A percentile compares a stretch with the other conserved stretches of the same genome.
Evolutionary conservation across 257 asterid genomes (phyloP).

Genomic region (Cruciata laevipes): DNA sequence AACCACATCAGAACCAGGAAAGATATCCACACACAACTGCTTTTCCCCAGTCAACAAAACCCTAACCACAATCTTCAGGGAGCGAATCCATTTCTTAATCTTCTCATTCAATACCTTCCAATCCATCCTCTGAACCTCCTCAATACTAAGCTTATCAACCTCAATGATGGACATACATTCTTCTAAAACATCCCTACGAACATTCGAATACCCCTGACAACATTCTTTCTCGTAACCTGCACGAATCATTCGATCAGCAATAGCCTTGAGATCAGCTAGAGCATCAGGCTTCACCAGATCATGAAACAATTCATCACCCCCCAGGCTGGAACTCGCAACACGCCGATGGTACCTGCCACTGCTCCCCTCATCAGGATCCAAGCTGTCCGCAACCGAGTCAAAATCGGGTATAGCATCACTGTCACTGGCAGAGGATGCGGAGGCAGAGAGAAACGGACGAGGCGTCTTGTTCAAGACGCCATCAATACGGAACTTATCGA

Average conservation of each 20-base stretch:
- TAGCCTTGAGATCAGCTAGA: conserved; percentile 55
- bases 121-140: conserved; percentile 92
- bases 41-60: conserved; percentile 68
- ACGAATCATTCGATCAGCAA: conserved; percentile 83
- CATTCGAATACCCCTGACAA: conserved; percentile 77
- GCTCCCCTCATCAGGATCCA: conserved; percentile 42
- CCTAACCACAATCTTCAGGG: conserved; percentile 63
- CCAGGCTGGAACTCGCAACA: conserved; percentile 55
- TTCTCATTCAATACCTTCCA: conserved; percentile 75
- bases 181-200: conserved; percentile 81
- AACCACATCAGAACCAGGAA: conserved; percentile 64
- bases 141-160: conserved; percentile 84
- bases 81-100: conserved; percentile 92
- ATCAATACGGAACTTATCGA: not conserved
- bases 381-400: conserved; percentile 18
- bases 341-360: conserved; percentile 55
- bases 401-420: not conserved
- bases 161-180: conserved; percentile 75
- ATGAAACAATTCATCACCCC: conserved; percentile 56
- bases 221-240: conserved; percentile 93
- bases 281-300: conserved; percentile 73
- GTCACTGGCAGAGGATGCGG: not conserved
- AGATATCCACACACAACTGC: conserved; percentile 64
- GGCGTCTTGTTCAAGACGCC: not conserved
- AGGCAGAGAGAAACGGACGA: not conserved